phyloP scores from a whole-genome alignment of 2,329 filamentous ascomycete species.

The Daldinia sp. region DNA sequence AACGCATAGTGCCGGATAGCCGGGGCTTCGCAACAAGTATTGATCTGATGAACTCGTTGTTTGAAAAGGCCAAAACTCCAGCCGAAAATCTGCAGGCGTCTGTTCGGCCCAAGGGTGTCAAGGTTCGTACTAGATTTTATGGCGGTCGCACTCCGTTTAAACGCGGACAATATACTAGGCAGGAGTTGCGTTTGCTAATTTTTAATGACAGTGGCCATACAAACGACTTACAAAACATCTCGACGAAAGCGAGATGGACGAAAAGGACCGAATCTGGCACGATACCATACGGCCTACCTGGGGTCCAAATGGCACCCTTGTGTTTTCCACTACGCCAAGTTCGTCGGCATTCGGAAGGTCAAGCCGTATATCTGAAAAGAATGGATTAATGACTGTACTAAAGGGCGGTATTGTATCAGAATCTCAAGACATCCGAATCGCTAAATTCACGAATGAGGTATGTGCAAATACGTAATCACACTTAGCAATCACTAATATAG shows the following conservation, averaged over 20 bases:
- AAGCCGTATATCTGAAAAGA: constrained; percentile 48
- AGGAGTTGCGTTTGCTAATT: constrained; percentile 55
- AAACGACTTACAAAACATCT: constrained; percentile 76
- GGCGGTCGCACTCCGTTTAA: constrained; percentile 11
- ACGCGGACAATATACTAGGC: not conserved
- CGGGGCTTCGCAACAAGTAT: constrained; percentile 86
- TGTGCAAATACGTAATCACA: constrained; percentile 30
- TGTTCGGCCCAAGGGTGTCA: constrained; percentile 68
- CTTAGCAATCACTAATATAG: constrained; percentile 38
- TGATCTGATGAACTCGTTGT: constrained; percentile 95
- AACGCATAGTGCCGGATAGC: constrained; percentile 54
- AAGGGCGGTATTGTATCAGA: constrained; percentile 69
- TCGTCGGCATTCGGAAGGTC: constrained; percentile 44
- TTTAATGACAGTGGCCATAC: constrained; percentile 79
- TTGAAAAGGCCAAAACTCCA: constrained; percentile 73
- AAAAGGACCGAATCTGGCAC: constrained; percentile 73
- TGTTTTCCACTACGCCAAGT: constrained; percentile 64
- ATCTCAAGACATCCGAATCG: constrained; percentile 70
- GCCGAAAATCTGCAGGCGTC: constrained; percentile 62
- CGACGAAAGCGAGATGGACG: constrained; percentile 67
- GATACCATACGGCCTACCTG: constrained; percentile 80
- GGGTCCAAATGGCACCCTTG: constrained; percentile 76
- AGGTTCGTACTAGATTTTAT: constrained; percentile 74
- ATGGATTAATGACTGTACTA: constrained; percentile 61
- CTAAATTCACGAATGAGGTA: constrained; percentile 67